Base-by-base conservation (phyloP, 805 yeast genomes). In the Candida suzukii region DNA sequence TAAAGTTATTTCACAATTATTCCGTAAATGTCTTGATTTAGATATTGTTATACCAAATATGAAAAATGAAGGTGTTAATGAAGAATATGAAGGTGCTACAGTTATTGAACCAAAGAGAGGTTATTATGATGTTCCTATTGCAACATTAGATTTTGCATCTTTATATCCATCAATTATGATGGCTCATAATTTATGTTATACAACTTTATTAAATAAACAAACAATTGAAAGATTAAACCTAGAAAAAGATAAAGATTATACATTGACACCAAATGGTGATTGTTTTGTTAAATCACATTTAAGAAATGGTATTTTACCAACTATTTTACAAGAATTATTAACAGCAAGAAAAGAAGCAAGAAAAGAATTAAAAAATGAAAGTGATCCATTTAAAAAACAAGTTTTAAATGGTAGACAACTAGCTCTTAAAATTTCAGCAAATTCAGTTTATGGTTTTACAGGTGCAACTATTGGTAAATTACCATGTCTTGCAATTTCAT, bases 11-110 rank as follows among this genome's bases (percentile, higher is more conserved):
- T 90, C 98, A 0, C 99, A 93, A 65, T 69, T 93, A 38, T 93
- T 87, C 65, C 73, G 99, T 51, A 95, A 93, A 62, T 95, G 99
- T 58, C 66, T 88, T 17, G 79, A 87, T 50, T 80, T 85, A 44
- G 88, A 84, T 49, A 78, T 91, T 41, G 90, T 93, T 4, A 82
- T 93, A 32, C 99, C 99, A 0, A 91, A 93, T 55, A 71, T 91
- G 78, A 80, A 75, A 51, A 75, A 80, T 45, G 88, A 80, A 52
- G 96, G 95, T 2, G 71, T 82, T 10, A 71, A 77, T 44, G 98
- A 95, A 58, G 98, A 88, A 57, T 93, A 93, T 58, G 99, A 93
- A 62, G 99, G 99, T 68, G 99, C 99, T 6, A 93, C 99, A 0
- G 99, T 93, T 50, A 93, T 93, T 63, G 99, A 95, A 58, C 99